Evolutionary conservation across 1,284 basidiomycete genomes (phyloP).

Genomic region (Amylostereum areolatum): DNA sequence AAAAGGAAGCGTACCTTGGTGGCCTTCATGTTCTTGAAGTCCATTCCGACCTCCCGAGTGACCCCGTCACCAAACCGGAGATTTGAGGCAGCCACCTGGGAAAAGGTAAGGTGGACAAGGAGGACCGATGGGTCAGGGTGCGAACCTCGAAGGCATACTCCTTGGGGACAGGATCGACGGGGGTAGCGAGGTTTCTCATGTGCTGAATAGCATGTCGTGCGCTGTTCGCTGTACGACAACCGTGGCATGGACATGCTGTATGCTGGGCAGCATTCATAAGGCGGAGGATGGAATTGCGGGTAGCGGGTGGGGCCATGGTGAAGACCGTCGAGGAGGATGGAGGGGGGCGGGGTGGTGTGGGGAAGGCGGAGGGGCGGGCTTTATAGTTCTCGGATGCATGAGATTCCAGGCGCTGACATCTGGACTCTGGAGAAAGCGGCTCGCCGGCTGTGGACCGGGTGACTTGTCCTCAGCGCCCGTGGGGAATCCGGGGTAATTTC

Average conservation of each 20-base stretch:
- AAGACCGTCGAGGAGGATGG: not conserved
- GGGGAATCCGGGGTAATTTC: not conserved
- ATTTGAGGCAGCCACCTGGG: constrained; percentile 85
- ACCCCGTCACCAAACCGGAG: constrained; percentile 87
- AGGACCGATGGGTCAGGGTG: not conserved
- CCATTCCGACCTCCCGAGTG: constrained; percentile 90
- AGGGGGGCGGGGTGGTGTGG: constrained; percentile 2
- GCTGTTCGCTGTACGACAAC: constrained; percentile 40
- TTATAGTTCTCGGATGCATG: not conserved
- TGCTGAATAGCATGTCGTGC: constrained; percentile 46
- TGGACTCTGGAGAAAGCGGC: not conserved
- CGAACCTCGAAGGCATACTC: constrained; percentile 95
- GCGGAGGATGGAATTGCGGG: constrained; percentile 56
- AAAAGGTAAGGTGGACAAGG: constrained; percentile 6
- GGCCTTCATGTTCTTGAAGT: constrained; percentile 86
- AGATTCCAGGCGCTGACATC: not conserved
- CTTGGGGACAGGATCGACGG: constrained; percentile 71
- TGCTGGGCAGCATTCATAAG: constrained; percentile 71
- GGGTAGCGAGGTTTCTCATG: constrained; percentile 77
- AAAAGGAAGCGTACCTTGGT: constrained; percentile 47
- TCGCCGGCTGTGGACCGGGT: too few species aligned
- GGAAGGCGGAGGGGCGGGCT: constrained; percentile 9
- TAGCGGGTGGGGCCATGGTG: constrained; percentile 44
- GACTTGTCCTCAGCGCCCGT: too few species aligned
- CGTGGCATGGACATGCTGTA: constrained; percentile 72